Evolutionary conservation across 257 asterid species (phyloP).

Genomic region (Nemophila menziesii): DNA sequence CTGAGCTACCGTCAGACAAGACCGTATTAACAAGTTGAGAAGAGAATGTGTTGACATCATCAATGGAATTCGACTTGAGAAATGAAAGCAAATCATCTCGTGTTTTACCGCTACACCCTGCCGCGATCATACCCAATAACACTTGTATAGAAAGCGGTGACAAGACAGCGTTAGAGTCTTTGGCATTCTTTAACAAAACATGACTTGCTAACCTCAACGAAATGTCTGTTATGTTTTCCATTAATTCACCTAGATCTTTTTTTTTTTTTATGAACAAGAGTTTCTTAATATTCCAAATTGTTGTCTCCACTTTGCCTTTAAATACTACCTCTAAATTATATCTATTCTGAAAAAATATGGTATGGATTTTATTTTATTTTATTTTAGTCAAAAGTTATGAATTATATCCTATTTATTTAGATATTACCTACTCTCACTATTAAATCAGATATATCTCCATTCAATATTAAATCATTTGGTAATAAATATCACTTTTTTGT

Average conservation of each 20-base stretch:
- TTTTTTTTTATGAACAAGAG: too few relatives aligned
- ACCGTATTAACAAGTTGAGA: constrained; percentile 31
- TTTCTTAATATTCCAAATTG: too few relatives aligned
- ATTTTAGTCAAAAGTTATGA: too few relatives aligned
- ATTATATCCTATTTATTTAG: too few relatives aligned
- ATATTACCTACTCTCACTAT: too few relatives aligned
- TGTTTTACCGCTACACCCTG: constrained; percentile 7
- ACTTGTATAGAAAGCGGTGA: constrained; percentile 22
- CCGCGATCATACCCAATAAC: constrained; percentile 11
- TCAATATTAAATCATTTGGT: too few relatives aligned
- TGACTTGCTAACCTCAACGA: constrained; percentile 14
- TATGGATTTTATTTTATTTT: too few relatives aligned
- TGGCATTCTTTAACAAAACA: constrained; percentile 16
- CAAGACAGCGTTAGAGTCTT: constrained; percentile 19
- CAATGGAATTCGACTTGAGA: constrained; percentile 9
- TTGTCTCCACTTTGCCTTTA: too few relatives aligned
- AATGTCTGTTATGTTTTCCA: constrained; percentile 22
- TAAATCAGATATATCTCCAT: too few relatives aligned
- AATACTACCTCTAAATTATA: too few relatives aligned
- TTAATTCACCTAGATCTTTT: constrained; percentile 22
- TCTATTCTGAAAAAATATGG: too few relatives aligned
- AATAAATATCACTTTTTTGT: too few relatives aligned
- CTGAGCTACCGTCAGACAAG: constrained; percentile 31
- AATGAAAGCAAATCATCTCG: constrained; percentile 9
- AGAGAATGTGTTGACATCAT: constrained; percentile 17